A percentile compares a stretch with the other conserved stretches of the same genome.
Evolutionary conservation across 768 basidiomycete species (phyloP).

Genomic region (Lentinula raphanica): DNA sequence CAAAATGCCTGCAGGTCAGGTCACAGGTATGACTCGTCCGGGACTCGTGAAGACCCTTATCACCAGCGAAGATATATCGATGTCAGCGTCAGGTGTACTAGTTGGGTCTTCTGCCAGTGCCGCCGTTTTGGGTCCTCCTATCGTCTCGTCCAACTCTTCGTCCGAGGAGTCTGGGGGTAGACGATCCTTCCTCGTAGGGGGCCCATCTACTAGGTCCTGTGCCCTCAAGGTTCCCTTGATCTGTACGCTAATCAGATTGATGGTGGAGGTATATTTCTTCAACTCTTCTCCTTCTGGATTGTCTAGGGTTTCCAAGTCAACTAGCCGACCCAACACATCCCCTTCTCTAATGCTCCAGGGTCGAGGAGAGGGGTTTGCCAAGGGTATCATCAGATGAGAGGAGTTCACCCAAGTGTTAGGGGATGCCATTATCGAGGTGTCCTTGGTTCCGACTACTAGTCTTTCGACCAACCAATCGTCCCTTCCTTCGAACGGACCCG

Average conservation of each 20-base stretch:
- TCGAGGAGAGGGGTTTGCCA: slow-evolving; percentile 11
- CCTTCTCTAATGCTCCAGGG: slow-evolving; percentile 11
- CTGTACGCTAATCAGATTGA: slow-evolving; percentile 1
- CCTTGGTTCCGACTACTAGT: slow-evolving; percentile 9
- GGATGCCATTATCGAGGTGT: slow-evolving; percentile 4
- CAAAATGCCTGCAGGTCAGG: too few relatives aligned
- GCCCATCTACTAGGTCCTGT: background rate
- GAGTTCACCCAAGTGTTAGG: slow-evolving; percentile 13
- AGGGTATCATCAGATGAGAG: slow-evolving; percentile 6
- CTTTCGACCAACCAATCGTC: slow-evolving; percentile 15
- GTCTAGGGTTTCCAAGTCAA: slow-evolving; percentile 6
- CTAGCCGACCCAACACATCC: slow-evolving; percentile 10
- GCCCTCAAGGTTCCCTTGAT: slow-evolving; percentile 2
- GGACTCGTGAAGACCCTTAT: too few relatives aligned
- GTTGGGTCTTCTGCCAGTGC: slow-evolving; percentile 16
- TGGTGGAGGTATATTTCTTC: background rate
- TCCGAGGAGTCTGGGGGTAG: background rate
- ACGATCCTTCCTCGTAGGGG: too few relatives aligned
- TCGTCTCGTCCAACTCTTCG: slow-evolving; percentile 7
- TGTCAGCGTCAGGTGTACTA: too few relatives aligned
- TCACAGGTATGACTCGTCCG: too few relatives aligned
- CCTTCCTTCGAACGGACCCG: slow-evolving; percentile 1
- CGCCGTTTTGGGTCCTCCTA: slow-evolving; percentile 17
- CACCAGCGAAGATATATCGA: too few relatives aligned
- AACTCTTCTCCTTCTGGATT: slow-evolving; percentile 2